phyloP scores from a whole-genome alignment of 164 flowering plant species.

The Taxillus chinensis region DNA sequence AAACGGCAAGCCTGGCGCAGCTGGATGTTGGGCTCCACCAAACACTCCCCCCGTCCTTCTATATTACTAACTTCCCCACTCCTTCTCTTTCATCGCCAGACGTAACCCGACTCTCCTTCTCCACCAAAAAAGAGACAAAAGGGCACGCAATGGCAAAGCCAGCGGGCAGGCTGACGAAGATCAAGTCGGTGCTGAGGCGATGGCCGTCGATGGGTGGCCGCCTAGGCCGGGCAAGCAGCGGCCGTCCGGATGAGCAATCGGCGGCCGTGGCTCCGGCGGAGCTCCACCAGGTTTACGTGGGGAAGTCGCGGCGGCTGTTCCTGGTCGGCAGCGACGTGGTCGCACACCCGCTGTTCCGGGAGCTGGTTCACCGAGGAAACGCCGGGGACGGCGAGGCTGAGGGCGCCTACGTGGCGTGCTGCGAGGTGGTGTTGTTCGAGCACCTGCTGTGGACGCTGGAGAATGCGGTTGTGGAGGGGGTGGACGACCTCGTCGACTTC shows the following conservation, averaged over 20 bases:
- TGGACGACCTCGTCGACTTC: slow-evolving; percentile 71
- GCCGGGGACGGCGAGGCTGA: slow-evolving; percentile 21
- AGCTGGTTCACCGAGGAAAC: slow-evolving; percentile 31
- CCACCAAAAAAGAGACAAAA: background rate
- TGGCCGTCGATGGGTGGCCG: slow-evolving; percentile 25
- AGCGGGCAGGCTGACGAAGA: slow-evolving; percentile 25
- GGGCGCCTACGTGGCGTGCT: slow-evolving; percentile 44
- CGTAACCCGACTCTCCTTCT: too few species aligned
- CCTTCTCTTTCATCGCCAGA: too few species aligned
- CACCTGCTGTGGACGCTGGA: slow-evolving; percentile 95
- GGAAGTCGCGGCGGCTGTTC: slow-evolving; percentile 65
- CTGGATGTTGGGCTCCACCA: too few species aligned
- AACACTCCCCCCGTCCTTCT: too few species aligned
- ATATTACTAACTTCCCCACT: too few species aligned
- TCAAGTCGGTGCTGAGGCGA: slow-evolving; percentile 31
- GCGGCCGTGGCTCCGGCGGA: slow-evolving; percentile 6
- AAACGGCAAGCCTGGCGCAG: too few species aligned
- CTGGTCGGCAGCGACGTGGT: slow-evolving; percentile 41
- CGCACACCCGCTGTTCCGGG: slow-evolving; percentile 65
- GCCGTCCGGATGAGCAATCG: slow-evolving; percentile 7
- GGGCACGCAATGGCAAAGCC: slow-evolving; percentile 13
- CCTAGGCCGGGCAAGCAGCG: slow-evolving; percentile 10
- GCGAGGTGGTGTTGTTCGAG: slow-evolving; percentile 91
- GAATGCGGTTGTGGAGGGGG: slow-evolving; percentile 56
- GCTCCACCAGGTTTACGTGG: slow-evolving; percentile 35